phyloP scores from a whole-genome alignment of 2,329 filamentous ascomycete genomes.

The Talaromyces amestolkiae region DNA sequence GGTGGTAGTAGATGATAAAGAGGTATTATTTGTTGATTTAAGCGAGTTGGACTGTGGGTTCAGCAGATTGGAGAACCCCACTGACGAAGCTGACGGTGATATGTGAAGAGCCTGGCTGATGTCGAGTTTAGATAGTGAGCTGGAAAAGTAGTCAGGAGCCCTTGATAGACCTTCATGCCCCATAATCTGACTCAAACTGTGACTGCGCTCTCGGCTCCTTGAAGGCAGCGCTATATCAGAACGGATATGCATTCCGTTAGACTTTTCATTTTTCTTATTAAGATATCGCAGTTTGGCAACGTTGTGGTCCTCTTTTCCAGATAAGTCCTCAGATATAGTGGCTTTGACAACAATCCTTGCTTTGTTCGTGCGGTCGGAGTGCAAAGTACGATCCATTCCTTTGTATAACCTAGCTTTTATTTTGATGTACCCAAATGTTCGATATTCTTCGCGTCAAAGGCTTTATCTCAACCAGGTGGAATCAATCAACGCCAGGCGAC shows the following conservation, averaged over 20 bases:
- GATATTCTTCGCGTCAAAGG: not conserved
- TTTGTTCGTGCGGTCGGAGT: not conserved
- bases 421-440: not conserved
- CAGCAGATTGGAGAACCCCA: slow-evolving; percentile 73
- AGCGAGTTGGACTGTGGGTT: slow-evolving; percentile 50
- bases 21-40: not conserved
- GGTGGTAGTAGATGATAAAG: slow-evolving; percentile 14
- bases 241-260: not conserved
- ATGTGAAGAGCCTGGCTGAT: slow-evolving; percentile 54
- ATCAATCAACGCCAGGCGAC: not conserved
- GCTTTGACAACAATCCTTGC: not conserved
- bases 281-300: not conserved
- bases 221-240: not conserved
- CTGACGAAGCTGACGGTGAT: slow-evolving; percentile 70
- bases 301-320: not conserved
- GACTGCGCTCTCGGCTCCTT: not conserved
- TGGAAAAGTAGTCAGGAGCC: not conserved
- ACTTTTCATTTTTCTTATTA: not conserved
- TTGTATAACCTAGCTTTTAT: not conserved
- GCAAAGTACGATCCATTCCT: not conserved
- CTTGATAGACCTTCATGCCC: not conserved
- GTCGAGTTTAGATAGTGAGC: slow-evolving; percentile 8
- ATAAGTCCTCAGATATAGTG: not conserved
- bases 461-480: not conserved
- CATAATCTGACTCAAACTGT: not conserved